Evolutionary conservation across 108 stramenopile genomes (phyloP).

Genomic region (Nitzschia inconspicua): DNA sequence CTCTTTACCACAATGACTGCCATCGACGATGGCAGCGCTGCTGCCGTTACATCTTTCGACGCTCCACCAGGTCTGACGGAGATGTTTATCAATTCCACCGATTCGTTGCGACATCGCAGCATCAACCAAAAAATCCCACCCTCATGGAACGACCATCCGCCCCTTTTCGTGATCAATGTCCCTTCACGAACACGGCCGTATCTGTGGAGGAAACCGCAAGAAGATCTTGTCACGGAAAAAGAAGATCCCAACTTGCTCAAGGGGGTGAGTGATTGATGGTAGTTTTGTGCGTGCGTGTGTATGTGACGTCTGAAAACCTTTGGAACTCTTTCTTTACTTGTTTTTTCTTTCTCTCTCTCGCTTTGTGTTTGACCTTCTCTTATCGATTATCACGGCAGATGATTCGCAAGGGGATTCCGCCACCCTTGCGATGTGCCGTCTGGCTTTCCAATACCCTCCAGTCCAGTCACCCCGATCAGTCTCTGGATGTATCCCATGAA

Average conservation of each 20-base stretch:
- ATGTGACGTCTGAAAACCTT: not conserved
- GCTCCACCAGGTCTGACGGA: slow-evolving; percentile 21
- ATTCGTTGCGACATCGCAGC: slow-evolving; percentile 26
- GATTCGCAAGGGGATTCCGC: slow-evolving; percentile 67
- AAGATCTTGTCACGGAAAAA: slow-evolving; percentile 7
- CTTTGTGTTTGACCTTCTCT: not conserved
- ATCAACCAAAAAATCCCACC: slow-evolving; percentile 33
- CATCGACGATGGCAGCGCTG: not conserved
- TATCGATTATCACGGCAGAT: slow-evolving; percentile 30
- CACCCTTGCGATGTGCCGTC: slow-evolving; percentile 77
- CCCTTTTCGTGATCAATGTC: slow-evolving; percentile 13
- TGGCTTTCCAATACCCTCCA: slow-evolving; percentile 75
- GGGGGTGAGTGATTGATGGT: slow-evolving; percentile 1
- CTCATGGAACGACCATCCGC: slow-evolving; percentile 46
- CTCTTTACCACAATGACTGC: not conserved
- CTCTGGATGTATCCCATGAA: slow-evolving; percentile 39
- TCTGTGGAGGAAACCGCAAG: slow-evolving; percentile 13
- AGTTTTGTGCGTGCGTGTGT: too few relatives aligned
- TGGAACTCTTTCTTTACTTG: not conserved
- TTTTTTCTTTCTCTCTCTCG: not conserved
- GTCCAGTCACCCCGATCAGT: slow-evolving; percentile 54
- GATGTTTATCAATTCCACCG: slow-evolving; percentile 45
- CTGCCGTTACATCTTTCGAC: not conserved
- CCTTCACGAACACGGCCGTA: slow-evolving; percentile 13
- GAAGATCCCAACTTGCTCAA: slow-evolving; percentile 34